Conservation (phyloP, 2,329 filamentous ascomycete species). For the Calonectria hongkongensis region DNA sequence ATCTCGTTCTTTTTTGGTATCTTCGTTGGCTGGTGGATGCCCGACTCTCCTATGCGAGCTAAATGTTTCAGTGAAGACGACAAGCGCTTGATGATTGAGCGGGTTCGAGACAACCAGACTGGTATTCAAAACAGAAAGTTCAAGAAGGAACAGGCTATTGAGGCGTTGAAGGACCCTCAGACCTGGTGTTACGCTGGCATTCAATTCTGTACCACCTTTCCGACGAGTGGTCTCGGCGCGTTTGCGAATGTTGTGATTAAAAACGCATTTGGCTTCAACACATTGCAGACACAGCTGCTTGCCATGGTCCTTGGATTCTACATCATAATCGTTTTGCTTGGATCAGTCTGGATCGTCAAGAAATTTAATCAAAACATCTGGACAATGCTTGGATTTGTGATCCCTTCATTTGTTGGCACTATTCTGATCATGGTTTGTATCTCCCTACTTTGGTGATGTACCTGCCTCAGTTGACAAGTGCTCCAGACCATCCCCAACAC, state of each 20-base stretch:
- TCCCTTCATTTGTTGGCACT: conserved; percentile 83
- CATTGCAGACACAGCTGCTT: conserved; percentile 81
- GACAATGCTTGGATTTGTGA: conserved; percentile 78
- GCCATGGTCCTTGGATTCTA: conserved; percentile 85
- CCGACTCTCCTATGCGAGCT: conserved; percentile 82
- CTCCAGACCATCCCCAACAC: conserved; percentile 73
- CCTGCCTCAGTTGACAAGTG: not conserved
- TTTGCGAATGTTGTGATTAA: conserved; percentile 86
- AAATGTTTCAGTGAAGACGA: conserved; percentile 81
- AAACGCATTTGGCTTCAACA: conserved; percentile 75
- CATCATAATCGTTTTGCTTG: conserved; percentile 82
- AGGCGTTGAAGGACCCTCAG: conserved; percentile 79
- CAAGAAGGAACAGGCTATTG: conserved; percentile 67
- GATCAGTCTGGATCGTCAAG: conserved; percentile 80
- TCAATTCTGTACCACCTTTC: conserved; percentile 82
- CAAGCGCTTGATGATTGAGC: conserved; percentile 78
- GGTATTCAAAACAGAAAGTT: conserved; percentile 74
- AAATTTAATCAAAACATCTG: conserved; percentile 81
- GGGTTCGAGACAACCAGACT: conserved; percentile 76
- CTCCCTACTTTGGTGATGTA: not conserved
- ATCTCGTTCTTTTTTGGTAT: conserved; percentile 77
- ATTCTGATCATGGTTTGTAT: conserved; percentile 76
- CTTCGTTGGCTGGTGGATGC: conserved; percentile 78
- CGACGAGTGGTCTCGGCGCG: conserved; percentile 82
- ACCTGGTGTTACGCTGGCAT: conserved; percentile 79